Conservation (phyloP, 1,284 basidiomycete species). For the Fomitiporia mediterranea region DNA sequence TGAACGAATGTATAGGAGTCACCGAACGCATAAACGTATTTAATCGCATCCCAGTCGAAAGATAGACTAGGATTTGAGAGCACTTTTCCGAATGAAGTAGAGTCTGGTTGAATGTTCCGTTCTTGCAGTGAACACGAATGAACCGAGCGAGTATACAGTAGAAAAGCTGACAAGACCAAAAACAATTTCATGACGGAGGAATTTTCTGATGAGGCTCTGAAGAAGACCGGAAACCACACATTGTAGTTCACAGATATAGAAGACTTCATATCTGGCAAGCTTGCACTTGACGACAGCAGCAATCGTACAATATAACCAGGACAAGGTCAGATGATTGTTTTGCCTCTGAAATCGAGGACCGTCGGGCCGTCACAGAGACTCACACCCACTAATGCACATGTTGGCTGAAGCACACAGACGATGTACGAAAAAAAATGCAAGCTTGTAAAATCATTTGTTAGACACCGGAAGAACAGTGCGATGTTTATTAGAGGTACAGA, state of each 20-base stretch:
- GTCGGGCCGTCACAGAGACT: slow-evolving; percentile 2
- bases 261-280: no score
- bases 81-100: slow-evolving; percentile 6
- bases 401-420: no score
- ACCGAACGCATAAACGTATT: slow-evolving; percentile 47
- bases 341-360: neutral
- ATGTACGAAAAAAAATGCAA: no score
- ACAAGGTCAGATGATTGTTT: slow-evolving; percentile 3
- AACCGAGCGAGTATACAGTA: neutral
- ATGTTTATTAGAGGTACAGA: no score
- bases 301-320: neutral
- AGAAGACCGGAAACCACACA: no score
- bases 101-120: neutral
- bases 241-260: no score
- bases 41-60: slow-evolving; percentile 38
- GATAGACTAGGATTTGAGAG: slow-evolving; percentile 11
- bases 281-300: neutral
- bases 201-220: neutral
- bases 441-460: no score
- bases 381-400: no score
- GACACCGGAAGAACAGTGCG: no score
- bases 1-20: slow-evolving; percentile 55
- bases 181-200: neutral
- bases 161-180: neutral
- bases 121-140: neutral